These are phyloP conservation scores for Mrakia blollopis DNA, from an alignment of 768 basidiomycete genomes.

Conservation along the genomic window DNA sequence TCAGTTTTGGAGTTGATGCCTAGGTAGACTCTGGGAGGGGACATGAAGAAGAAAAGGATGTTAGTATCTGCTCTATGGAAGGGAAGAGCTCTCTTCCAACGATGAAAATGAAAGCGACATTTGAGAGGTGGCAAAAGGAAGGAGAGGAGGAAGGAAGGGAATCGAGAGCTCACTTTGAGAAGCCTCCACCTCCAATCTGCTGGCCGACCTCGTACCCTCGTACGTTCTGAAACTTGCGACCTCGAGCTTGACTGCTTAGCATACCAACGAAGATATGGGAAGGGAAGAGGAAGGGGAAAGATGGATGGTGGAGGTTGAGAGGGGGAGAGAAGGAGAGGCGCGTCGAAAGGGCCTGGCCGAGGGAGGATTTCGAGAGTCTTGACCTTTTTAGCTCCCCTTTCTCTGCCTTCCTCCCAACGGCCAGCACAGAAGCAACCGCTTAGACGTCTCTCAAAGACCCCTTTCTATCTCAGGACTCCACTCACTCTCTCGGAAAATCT, in stretches of 20 bases:
- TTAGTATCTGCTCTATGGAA: background rate
- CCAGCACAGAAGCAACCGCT: background rate
- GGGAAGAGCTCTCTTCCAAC: too few relatives aligned
- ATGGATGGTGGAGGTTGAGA: background rate
- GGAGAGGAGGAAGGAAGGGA: background rate
- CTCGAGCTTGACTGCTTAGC: conserved; percentile 1
- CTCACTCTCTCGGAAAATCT: background rate
- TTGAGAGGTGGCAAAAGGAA: background rate
- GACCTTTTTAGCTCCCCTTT: background rate
- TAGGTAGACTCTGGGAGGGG: conserved; percentile 73
- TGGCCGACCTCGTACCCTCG: conserved; percentile 21
- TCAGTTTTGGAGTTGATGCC: conserved; percentile 66
- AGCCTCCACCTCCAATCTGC: conserved; percentile 71
- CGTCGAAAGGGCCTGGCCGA: background rate
- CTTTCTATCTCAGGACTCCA: background rate
- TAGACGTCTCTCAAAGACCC: background rate
- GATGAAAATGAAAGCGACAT: background rate
- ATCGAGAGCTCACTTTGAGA: conserved; percentile 61
- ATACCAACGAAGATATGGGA: background rate
- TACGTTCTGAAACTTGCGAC: conserved; percentile 15
- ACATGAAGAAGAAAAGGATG: background rate
- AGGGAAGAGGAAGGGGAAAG: background rate
- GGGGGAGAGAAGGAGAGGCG: background rate
- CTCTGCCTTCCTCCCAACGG: background rate
- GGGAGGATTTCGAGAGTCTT: background rate